Base-by-base conservation (phyloP, 2,329 filamentous ascomycete species). In the Claviceps quebecensis region DNA sequence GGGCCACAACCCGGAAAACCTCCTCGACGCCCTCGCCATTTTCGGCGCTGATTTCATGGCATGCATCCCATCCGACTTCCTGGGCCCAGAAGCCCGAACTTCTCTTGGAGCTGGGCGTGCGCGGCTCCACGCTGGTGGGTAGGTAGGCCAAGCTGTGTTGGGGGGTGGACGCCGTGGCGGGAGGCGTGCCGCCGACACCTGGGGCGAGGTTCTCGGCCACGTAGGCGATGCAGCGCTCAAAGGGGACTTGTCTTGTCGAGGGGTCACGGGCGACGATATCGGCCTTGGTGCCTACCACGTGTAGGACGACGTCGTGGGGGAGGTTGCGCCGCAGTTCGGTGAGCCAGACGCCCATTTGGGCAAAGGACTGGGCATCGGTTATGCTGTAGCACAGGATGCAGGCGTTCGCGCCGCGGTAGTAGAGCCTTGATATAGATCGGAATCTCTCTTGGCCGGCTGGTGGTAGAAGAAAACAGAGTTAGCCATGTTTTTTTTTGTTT, bases 351-450 rank as follows among this genome's bases (percentile, higher is more conserved):
- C 87, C 88, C 88, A 96, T 95, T 68, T 96, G 88, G 59, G 81
- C 77, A 66, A 95, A 96, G 54, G 86, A 93, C 59, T 81, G 72
- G 55, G 84, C 83, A 66, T 90, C 85, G 54, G 89, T 95, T 65
- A 96, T 94, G 71, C 87, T 87, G 72, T 96, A 96, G 75, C 90
- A 95, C 46, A 96, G 78, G 54, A 96, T 87, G 61, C 87, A 93
- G 53, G 90, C 90, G 64, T 95, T 91, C 55, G 91, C 91, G 64
- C 90, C 90, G 63, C 91, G 85, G 70, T 98, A 98, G 74, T 97
- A 97, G 50, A 98, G 80, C 52, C 90, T 84, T 9, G 88, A 94
- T 62, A 98, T 97, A 55, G 86, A 90, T 60, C 91, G 82, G 67
- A 97, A 98, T 52, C 91, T 82, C 72, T 98, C 91, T 65, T 98